These are phyloP conservation scores for Zasmidium cellare DNA, from an alignment of 2,329 filamentous ascomycete species.

Conservation along the genomic window DNA sequence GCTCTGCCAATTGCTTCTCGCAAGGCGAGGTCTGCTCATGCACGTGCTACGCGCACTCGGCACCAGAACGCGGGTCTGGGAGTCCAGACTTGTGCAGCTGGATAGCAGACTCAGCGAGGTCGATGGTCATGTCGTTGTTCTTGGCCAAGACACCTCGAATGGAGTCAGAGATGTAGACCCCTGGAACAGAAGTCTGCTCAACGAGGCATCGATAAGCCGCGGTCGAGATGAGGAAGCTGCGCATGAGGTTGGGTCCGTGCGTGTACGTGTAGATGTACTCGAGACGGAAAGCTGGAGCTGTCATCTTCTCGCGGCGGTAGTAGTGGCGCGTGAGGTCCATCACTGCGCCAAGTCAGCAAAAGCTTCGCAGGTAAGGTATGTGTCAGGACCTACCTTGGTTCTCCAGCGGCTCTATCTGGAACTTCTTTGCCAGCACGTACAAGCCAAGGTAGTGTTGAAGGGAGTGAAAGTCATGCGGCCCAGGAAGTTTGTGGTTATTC, in stretches of 20 bases:
- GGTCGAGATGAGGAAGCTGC: conserved; percentile 33
- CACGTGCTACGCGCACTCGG: conserved; percentile 32
- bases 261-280: conserved; percentile 38
- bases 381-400: conserved; percentile 27
- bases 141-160: conserved; percentile 28
- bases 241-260: conserved; percentile 29
- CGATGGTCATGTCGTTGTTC: conserved; percentile 28
- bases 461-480: conserved; percentile 37
- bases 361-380: not conserved
- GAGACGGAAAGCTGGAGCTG: conserved; percentile 37
- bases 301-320: conserved; percentile 34
- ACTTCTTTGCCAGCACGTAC: conserved; percentile 33
- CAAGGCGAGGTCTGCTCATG: conserved; percentile 24
- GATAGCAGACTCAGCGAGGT: conserved; percentile 32
- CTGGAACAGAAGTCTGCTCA: conserved; percentile 18
- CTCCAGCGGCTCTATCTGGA: conserved; percentile 30
- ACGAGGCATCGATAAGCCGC: conserved; percentile 34
- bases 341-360: conserved; percentile 19
- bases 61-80: conserved; percentile 31
- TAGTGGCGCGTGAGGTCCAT: conserved; percentile 36
- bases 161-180: conserved; percentile 25
- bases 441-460: conserved; percentile 36
- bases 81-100: conserved; percentile 28
- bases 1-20: conserved; percentile 10
- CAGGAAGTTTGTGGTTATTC: conserved; percentile 26